Evolutionary conservation across 345 rosid species (phyloP).

Genomic region (Trapa bicornis): DNA sequence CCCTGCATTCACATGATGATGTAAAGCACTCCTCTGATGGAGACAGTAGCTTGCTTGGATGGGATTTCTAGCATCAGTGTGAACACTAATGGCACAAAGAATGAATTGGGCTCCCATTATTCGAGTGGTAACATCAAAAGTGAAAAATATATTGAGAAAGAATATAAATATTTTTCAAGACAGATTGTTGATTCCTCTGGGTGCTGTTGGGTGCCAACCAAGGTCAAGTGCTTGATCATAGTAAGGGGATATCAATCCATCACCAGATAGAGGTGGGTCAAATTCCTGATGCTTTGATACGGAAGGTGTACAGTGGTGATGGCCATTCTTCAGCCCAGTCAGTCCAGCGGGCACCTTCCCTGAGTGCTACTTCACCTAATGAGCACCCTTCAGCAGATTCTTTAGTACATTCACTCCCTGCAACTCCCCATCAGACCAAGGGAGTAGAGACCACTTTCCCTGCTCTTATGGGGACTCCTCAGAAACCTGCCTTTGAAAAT

Average conservation of each 20-base stretch:
- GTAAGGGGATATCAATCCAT: background rate
- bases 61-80: constrained; percentile 6
- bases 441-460: constrained; percentile 14
- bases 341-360: constrained; percentile 19
- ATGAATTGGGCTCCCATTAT: background rate
- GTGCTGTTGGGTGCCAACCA: background rate
- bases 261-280: background rate
- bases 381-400: background rate
- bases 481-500: background rate
- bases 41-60: constrained; percentile 7
- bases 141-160: background rate
- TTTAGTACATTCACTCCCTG: background rate
- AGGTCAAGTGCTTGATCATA: background rate
- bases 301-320: background rate
- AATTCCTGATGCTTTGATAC: background rate
- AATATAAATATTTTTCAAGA: background rate
- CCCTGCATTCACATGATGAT: constrained; percentile 4
- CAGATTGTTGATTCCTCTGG: background rate
- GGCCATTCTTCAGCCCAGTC: constrained; percentile 21
- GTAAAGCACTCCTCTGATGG: constrained; percentile 8
- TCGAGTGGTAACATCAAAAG: background rate
- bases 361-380: constrained; percentile 14
- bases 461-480: constrained; percentile 9
- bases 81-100: background rate
- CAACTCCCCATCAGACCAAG: constrained; percentile 3